Percentiles rank a stretch among this genome's conserved stretches.
phyloP scores from a whole-genome alignment of 2,329 filamentous ascomycete species.

The Fusarium lyarnte region DNA sequence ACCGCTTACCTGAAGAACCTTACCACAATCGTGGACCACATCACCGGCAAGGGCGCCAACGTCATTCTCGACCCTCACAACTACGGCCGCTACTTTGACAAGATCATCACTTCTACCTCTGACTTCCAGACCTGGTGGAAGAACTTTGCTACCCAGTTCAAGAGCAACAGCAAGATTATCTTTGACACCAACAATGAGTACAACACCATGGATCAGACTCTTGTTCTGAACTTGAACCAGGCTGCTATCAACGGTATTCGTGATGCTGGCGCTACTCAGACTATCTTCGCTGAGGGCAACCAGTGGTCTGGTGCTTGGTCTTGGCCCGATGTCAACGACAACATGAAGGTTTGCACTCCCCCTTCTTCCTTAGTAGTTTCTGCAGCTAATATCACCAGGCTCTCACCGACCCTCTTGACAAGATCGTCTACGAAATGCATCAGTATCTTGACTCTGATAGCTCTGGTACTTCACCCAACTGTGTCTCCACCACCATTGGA shows the following conservation, averaged over 20 bases:
- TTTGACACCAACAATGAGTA: constrained; percentile 77
- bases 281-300: constrained; percentile 67
- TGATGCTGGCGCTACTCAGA: constrained; percentile 65
- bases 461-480: constrained; percentile 59
- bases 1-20: constrained; percentile 52
- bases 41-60: constrained; percentile 56
- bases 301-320: constrained; percentile 63
- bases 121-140: constrained; percentile 68
- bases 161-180: constrained; percentile 63
- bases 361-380: no score
- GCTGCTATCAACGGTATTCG: constrained; percentile 72
- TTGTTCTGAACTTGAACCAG: constrained; percentile 70
- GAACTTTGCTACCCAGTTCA: constrained; percentile 64
- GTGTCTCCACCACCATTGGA: constrained; percentile 61
- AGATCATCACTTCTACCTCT: constrained; percentile 62
- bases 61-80: constrained; percentile 70
- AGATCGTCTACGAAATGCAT: constrained; percentile 68
- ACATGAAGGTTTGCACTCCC: constrained; percentile 36
- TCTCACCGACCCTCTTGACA: constrained; percentile 59
- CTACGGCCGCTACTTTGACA: constrained; percentile 64
- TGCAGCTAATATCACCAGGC: constrained; percentile 8
- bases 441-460: constrained; percentile 67
- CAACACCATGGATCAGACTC: constrained; percentile 67
- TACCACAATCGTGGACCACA: constrained; percentile 45
- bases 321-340: constrained; percentile 54